Evolutionary conservation across 352 stramenopile species (phyloP).

Genomic region (Phytophthora rubi): DNA sequence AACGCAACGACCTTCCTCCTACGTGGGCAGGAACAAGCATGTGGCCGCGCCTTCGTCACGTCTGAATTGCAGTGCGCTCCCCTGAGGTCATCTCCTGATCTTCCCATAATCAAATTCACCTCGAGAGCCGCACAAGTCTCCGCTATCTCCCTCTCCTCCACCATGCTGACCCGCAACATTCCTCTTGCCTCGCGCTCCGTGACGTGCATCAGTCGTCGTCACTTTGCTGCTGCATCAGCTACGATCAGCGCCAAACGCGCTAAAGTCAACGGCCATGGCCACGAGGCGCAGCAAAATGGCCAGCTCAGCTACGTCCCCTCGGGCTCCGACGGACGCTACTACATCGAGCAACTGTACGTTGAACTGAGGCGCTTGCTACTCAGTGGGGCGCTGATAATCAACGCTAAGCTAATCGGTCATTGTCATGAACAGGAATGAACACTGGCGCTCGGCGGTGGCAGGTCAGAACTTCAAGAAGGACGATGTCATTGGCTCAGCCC

Average conservation of each 20-base stretch:
- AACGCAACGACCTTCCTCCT: constrained; percentile 29
- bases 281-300: constrained; percentile 33
- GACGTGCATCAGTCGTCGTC: constrained; percentile 37
- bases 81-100: neutral
- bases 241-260: constrained; percentile 32
- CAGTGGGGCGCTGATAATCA: too few relatives aligned
- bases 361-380: neutral
- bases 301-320: constrained; percentile 62
- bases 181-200: constrained; percentile 33
- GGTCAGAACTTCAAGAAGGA: constrained; percentile 66
- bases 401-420: neutral
- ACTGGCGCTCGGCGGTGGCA: constrained; percentile 79
- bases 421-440: constrained; percentile 45
- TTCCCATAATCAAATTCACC: constrained; percentile 24
- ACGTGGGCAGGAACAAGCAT: constrained; percentile 19
- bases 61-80: constrained; percentile 16
- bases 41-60: constrained; percentile 28
- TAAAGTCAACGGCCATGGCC: constrained; percentile 27
- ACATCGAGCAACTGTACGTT: constrained; percentile 72
- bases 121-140: constrained; percentile 10
- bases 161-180: constrained; percentile 45
- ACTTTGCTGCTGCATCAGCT: constrained; percentile 45
- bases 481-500: constrained; percentile 74
- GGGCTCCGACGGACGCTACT: constrained; percentile 67
- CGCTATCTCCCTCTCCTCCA: neutral